Percentiles rank a stretch among this genome's conserved stretches.
Evolutionary conservation across 805 yeast genomes (phyloP).

Genomic region (Suhomyces canberraensis): DNA sequence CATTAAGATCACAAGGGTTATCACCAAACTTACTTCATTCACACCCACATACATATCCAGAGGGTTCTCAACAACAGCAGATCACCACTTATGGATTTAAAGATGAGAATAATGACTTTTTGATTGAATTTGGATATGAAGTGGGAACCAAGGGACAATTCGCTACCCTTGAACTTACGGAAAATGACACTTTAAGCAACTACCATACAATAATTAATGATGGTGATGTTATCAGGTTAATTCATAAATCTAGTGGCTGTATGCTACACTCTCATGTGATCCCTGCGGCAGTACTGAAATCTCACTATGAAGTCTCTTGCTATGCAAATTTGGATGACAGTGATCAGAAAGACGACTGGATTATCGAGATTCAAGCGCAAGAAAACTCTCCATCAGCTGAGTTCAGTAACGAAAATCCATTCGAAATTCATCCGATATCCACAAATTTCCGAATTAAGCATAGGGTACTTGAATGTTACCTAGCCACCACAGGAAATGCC

Average conservation of each 20-base stretch:
- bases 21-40: slow-evolving; percentile 82
- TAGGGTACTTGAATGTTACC: slow-evolving; percentile 64
- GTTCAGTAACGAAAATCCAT: slow-evolving; percentile 44
- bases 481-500: slow-evolving; percentile 67
- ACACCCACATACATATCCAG: slow-evolving; percentile 81
- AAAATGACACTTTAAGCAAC: slow-evolving; percentile 14
- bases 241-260: slow-evolving; percentile 68
- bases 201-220: slow-evolving; percentile 39
- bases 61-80: slow-evolving; percentile 92
- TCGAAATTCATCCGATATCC: slow-evolving; percentile 68
- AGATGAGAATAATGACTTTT: slow-evolving; percentile 95
- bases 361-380: slow-evolving; percentile 75
- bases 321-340: slow-evolving; percentile 72
- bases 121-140: slow-evolving; percentile 71
- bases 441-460: slow-evolving; percentile 68
- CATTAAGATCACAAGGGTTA: slow-evolving; percentile 67
- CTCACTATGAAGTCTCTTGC: slow-evolving; percentile 80
- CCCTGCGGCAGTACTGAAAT: slow-evolving; percentile 66
- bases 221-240: slow-evolving; percentile 67
- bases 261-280: slow-evolving; percentile 82
- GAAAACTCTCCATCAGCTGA: slow-evolving; percentile 38
- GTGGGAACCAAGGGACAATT: slow-evolving; percentile 25
- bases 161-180: slow-evolving; percentile 27
- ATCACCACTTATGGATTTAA: slow-evolving; percentile 88
- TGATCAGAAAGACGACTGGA: slow-evolving; percentile 88